Evolutionary conservation across 1,139 yeast species (phyloP), one percentile per base, ranked within the genome.

Genomic region (Yamadazyma jaroonii): DNA sequence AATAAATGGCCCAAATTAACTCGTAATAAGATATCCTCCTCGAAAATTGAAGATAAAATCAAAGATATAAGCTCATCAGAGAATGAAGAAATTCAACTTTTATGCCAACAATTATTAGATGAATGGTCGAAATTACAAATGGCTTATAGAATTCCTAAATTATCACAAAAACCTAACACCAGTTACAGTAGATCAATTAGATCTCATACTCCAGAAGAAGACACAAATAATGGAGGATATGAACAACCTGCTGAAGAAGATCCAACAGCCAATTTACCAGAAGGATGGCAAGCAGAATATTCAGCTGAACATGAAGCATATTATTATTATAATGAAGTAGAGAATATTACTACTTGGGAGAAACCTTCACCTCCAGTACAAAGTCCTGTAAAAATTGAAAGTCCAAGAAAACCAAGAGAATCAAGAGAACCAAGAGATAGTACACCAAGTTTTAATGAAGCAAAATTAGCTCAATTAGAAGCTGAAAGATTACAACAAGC

Each of bases 131-230:
- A 66, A 25, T 74, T 88, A 44, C 81, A 85, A 53, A 80, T 87
- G 77, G 94, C 92, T 6, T 86, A 84, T 53, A 76, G 95, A 40
- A 92, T 92, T 35, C 92, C 92, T 0, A 48, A 81, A 84, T 46
- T 6, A 4, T 25, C 12, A 24, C 17, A 5, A 9, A 20, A 27
- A 13, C 3, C 13, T 12, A 25, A 22, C 5, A 9, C 8, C 3
- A 23, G 41, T 5, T 56, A 50, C 38, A 53, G 52, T 13, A 44
- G 61, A 39, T 40, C 51, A 17, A 47, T 57, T 3, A 39, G 63
- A 29, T 50, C 64, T 22, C 57, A 42, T 33, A 45, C 56, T 20
- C 48, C 53, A 9, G 39, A 36, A 26, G 11, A 20, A n/a, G 35
- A 26, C 3, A n/a, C 9, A 25, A 30, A n/a, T 32, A 50, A 48